Conservation (phyloP, 208 protist species). For the Acanthamoeba castellanii region DNA sequence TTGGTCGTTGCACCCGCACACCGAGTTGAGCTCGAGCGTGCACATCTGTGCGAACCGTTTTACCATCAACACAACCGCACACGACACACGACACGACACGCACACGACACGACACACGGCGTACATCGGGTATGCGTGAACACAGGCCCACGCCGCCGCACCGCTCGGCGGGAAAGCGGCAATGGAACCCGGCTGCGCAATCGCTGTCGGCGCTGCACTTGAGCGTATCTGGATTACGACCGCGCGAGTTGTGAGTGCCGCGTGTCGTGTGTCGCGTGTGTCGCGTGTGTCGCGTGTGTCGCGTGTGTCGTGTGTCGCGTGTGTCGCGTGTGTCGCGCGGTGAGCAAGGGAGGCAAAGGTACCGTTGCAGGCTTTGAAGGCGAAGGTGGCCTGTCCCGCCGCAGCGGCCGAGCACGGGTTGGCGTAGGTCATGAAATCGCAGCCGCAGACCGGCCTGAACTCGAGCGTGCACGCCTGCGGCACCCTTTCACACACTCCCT, state of each 20-base stretch:
- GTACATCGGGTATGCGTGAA: background rate
- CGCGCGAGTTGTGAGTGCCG: background rate
- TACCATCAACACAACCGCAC: background rate
- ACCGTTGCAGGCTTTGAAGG: background rate
- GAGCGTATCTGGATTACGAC: background rate
- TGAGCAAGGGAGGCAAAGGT: background rate
- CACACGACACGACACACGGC: background rate
- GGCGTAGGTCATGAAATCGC: background rate
- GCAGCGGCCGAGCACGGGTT: background rate
- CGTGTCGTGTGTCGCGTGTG: background rate
- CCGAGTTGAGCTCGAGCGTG: conserved; percentile 20
- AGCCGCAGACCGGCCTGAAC: conserved; percentile 14
- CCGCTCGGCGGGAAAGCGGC: conserved; percentile 25
- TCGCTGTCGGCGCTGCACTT: background rate
- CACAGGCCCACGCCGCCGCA: conserved; percentile 24
- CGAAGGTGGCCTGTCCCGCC: conserved; percentile 6
- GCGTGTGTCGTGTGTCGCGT: background rate
- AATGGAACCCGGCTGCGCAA: background rate
- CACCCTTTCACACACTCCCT: background rate
- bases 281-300: background rate
- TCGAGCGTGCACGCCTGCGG: background rate
- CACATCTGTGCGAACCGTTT: background rate
- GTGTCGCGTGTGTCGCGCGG: background rate
- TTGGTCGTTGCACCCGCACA: conserved; percentile 47
- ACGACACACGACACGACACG: background rate